A percentile compares a stretch with the other conserved stretches of the same genome.
Conservation (phyloP, 176 grass and related monocot genomes). For the Triticum turgidum region DNA sequence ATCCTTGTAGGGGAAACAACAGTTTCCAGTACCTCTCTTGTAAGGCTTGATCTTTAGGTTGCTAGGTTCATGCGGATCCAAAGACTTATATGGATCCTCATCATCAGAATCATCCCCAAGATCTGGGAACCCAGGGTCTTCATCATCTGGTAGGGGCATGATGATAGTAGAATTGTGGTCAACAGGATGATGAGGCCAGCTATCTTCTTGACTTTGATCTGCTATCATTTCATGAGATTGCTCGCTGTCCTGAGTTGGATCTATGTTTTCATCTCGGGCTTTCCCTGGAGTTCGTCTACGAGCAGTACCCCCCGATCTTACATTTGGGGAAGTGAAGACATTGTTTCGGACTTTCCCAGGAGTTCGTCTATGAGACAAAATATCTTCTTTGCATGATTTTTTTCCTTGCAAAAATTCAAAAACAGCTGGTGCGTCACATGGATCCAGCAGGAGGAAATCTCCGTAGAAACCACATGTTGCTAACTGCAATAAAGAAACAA, state of each 20-base stretch:
- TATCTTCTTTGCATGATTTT: constrained; percentile 40
- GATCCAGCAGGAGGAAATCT: constrained; percentile 87
- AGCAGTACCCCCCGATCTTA: constrained; percentile 53
- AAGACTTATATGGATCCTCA: constrained; percentile 73
- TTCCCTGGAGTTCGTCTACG: constrained; percentile 41
- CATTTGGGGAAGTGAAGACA: constrained; percentile 55
- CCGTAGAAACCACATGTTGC: constrained; percentile 87
- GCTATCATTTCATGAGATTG: constrained; percentile 33
- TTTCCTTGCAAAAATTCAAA: constrained; percentile 76
- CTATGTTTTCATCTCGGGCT: constrained; percentile 33
- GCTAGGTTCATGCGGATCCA: constrained; percentile 88
- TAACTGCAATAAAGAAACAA: constrained; percentile 65
- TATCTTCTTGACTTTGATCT: constrained; percentile 37
- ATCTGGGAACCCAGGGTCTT: constrained; percentile 48
- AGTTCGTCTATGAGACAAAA: constrained; percentile 3
- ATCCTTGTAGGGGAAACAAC: constrained; percentile 15
- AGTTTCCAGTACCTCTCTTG: constrained; percentile 55
- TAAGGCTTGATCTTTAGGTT: constrained; percentile 81
- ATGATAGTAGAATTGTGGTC: constrained; percentile 33
- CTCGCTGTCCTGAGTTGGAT: constrained; percentile 11
- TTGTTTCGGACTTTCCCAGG: constrained; percentile 48
- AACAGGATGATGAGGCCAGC: constrained; percentile 31
- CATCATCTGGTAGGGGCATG: constrained; percentile 49
- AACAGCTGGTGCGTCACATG: constrained; percentile 77
- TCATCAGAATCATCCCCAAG: constrained; percentile 63